These are phyloP conservation scores for Massariosphaeria phaeospora DNA, from an alignment of 495 filamentous ascomycete species.

Conservation along the genomic window DNA sequence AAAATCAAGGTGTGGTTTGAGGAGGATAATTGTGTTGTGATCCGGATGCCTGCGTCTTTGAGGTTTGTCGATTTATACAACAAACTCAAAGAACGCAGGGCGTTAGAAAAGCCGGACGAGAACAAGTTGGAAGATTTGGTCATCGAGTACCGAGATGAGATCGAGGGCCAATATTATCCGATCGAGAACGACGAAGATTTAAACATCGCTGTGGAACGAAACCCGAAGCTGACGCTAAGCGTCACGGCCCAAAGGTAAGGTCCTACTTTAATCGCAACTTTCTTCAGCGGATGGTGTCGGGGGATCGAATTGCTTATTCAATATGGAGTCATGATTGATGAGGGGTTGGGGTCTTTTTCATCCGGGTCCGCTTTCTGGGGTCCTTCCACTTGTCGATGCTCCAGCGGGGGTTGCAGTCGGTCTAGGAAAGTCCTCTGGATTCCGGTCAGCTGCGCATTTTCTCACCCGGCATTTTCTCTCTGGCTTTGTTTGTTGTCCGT, in stretches of 20 bases:
- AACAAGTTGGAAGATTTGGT: constrained; percentile 57
- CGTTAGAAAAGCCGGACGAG: constrained; percentile 35
- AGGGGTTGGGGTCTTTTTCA: neutral
- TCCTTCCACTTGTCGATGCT: no score
- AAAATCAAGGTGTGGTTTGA: constrained; percentile 91
- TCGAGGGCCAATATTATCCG: constrained; percentile 64
- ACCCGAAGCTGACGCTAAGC: constrained; percentile 79
- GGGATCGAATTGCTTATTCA: neutral
- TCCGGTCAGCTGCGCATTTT: no score
- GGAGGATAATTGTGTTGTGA: constrained; percentile 82
- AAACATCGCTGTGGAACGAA: constrained; percentile 70
- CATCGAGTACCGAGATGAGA: constrained; percentile 83
- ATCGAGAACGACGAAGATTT: constrained; percentile 77
- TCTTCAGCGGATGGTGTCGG: neutral
- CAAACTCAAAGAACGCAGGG: constrained; percentile 63
- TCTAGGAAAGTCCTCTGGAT: no score
- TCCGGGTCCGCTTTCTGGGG: no score
- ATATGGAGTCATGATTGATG: constrained; percentile 3
- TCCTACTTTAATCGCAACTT: neutral
- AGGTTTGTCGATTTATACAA: constrained; percentile 52
- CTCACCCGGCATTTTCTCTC: neutral
- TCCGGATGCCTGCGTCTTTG: constrained; percentile 78
- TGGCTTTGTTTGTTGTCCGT: neutral
- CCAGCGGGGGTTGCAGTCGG: no score
- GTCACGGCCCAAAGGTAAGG: constrained; percentile 44